Conservation (phyloP, 495 filamentous ascomycete genomes). For the Neurospora sp. region DNA sequence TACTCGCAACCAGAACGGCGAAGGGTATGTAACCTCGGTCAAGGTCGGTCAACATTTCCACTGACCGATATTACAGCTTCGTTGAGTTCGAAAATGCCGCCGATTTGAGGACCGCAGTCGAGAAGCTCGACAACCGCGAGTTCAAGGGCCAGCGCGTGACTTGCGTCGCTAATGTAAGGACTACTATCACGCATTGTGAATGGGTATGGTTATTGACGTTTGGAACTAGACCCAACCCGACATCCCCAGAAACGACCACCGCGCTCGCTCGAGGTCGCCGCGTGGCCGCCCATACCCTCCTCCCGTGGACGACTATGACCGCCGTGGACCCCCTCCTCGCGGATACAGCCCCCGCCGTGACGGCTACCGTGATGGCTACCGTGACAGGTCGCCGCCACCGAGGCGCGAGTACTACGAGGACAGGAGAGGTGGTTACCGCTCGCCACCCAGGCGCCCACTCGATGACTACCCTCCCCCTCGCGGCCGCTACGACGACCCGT, state of each 20-base stretch:
- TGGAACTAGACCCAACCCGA: conserved; percentile 44
- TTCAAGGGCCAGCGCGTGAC: conserved; percentile 81
- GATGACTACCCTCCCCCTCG: conserved; percentile 68
- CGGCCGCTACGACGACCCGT: conserved; percentile 52
- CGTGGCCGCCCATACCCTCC: conserved; percentile 52
- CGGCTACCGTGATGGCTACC: conserved; percentile 60
- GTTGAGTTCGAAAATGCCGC: conserved; percentile 93
- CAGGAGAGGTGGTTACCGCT: conserved; percentile 58
- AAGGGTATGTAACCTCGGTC: conserved; percentile 57
- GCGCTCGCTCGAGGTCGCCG: conserved; percentile 63
- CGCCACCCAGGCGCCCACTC: conserved; percentile 58
- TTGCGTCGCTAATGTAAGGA: conserved; percentile 76
- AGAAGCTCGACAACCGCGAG: conserved; percentile 83
- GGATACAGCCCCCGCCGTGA: conserved; percentile 60
- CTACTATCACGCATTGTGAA: background rate
- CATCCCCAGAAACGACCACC: conserved; percentile 53
- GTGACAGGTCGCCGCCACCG: conserved; percentile 62
- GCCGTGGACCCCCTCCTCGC: conserved; percentile 66
- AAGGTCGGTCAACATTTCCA: background rate
- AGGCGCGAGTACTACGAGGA: conserved; percentile 79
- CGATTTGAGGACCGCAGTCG: conserved; percentile 81
- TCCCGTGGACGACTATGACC: conserved; percentile 62
- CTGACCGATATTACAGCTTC: conserved; percentile 48
- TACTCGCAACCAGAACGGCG: conserved; percentile 81
- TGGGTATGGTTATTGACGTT: background rate